Percentiles rank a stretch among this genome's conserved stretches.
Evolutionary conservation across 2,329 filamentous ascomycete genomes (phyloP).

Genomic region (Neospermospora avenae): DNA sequence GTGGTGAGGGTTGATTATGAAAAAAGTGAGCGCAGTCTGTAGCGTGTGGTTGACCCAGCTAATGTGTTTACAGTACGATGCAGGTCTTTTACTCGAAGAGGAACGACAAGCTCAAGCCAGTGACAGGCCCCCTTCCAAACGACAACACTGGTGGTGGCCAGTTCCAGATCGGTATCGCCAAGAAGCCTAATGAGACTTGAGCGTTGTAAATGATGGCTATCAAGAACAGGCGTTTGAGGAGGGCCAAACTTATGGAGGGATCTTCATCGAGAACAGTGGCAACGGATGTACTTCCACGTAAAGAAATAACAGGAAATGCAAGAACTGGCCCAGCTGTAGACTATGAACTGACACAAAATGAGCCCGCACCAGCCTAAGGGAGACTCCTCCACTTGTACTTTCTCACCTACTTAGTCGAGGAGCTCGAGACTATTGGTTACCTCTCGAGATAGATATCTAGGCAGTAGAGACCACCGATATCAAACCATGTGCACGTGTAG

Average conservation of each 20-base stretch:
- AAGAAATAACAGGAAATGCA: not conserved
- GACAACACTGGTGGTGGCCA: constrained; percentile 56
- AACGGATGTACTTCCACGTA: constrained; percentile 40
- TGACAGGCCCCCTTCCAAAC: constrained; percentile 45
- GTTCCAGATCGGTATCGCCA: constrained; percentile 59
- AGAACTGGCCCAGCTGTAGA: not conserved
- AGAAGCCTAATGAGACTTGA: constrained; percentile 47
- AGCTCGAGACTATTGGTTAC: not conserved
- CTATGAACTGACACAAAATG: not conserved
- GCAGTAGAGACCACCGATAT: too few species aligned
- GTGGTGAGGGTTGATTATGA: constrained; percentile 51
- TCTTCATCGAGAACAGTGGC: constrained; percentile 50
- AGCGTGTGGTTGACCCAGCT: too few species aligned
- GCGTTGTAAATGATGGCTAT: constrained; percentile 46
- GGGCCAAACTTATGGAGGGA: constrained; percentile 49
- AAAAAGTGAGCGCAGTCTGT: constrained; percentile 33
- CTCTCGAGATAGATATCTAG: not conserved
- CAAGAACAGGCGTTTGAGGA: constrained; percentile 49
- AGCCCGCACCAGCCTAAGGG: not conserved
- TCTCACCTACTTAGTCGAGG: not conserved
- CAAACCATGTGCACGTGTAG: too few species aligned
- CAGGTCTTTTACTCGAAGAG: constrained; percentile 55
- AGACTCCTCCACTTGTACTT: not conserved
- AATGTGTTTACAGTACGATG: constrained; percentile 42
- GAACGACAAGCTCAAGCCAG: constrained; percentile 42